Evolutionary conservation across 495 filamentous ascomycete species (phyloP), one percentile per base, ranked within the genome.

Genomic region (Lasiosphaeria miniovina): DNA sequence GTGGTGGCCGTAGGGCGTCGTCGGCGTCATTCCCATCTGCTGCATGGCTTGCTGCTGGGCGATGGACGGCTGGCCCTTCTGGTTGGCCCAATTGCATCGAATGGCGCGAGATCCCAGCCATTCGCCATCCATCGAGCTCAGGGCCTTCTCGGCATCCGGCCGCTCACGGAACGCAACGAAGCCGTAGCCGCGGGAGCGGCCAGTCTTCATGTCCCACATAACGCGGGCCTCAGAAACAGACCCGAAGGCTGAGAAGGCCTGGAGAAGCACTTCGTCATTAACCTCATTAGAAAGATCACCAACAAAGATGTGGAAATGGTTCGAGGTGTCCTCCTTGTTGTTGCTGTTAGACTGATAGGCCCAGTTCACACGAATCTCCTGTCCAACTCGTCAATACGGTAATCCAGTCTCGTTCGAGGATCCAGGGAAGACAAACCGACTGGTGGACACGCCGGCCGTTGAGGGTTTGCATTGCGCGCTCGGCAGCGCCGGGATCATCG

Each of bases 121-220:
- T 82, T 99, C 95, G 55, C 95, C 93, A 71, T 99, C 94, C 94
- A 98, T 99, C 52, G 92, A 90, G 74, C 85, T 95, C 63, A 99
- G 76, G 2, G 94, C 94, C 76, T 97, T 96, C 74, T 99, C 95
- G 14, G 94, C 94, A 68, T 99, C 95, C 1, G 81, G 77, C 53
- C 93, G 91, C 24, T 99, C 94, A 58, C 94, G 88, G 84, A 96
- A 99, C 48, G 94, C 95, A 60, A 99, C 94, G 65, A 99, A 99
- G 4, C 94, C 94, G 68, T 99, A 99, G 52, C 94, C 94, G 63
- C 94, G 89, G 52, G 94, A 98, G 57, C 94, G 88, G 59, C 94
- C 94, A 45, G 94, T 99, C 82, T 99, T 99, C 94, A 99, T 99
- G 71, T 99, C 94, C 94, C 94, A 99, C 94, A 99, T 99, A 58